These are phyloP conservation scores for Panus rudis DNA, from an alignment of 768 basidiomycete genomes.

Conservation along the genomic window DNA sequence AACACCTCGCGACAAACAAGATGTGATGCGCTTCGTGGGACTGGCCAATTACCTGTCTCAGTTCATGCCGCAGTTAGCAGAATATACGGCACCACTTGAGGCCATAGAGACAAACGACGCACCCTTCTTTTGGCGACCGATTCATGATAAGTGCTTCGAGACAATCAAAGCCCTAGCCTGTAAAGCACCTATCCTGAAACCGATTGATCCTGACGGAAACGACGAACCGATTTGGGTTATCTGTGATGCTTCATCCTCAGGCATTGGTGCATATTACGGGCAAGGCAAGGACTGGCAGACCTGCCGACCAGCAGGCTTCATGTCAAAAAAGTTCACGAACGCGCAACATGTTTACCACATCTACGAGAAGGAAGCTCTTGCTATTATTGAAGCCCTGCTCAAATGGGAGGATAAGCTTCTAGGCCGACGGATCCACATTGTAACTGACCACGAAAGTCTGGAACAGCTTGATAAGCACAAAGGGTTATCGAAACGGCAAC, in stretches of 20 bases:
- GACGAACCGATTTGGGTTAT: constrained; percentile 17
- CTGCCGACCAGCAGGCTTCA: constrained; percentile 22
- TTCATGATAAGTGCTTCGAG: constrained; percentile 18
- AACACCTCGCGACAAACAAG: constrained; percentile 25
- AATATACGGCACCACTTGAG: constrained; percentile 26
- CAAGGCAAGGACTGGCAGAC: constrained; percentile 21
- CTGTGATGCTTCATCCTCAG: constrained; percentile 12
- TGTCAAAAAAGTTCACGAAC: constrained; percentile 22
- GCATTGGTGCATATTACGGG: constrained; percentile 17
- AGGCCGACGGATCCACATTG: constrained; percentile 15
- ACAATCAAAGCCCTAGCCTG: constrained; percentile 11
- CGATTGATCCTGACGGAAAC: constrained; percentile 7
- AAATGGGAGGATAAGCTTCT: constrained; percentile 29
- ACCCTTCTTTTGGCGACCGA: constrained; percentile 9
- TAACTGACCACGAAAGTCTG: constrained; percentile 24
- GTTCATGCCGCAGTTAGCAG: constrained; percentile 29
- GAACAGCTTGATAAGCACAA: constrained; percentile 22
- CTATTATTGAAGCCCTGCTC: constrained; percentile 14
- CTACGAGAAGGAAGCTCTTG: constrained; percentile 15
- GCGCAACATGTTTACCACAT: constrained; percentile 19
- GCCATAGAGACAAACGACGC: constrained; percentile 10
- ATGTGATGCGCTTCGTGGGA: constrained; percentile 35
- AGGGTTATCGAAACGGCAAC: constrained; percentile 14
- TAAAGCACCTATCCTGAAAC: constrained; percentile 10
- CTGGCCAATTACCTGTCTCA: constrained; percentile 31